Conservation (phyloP, 2,329 filamentous ascomycete genomes). For the Knoxdaviesia capensis region DNA sequence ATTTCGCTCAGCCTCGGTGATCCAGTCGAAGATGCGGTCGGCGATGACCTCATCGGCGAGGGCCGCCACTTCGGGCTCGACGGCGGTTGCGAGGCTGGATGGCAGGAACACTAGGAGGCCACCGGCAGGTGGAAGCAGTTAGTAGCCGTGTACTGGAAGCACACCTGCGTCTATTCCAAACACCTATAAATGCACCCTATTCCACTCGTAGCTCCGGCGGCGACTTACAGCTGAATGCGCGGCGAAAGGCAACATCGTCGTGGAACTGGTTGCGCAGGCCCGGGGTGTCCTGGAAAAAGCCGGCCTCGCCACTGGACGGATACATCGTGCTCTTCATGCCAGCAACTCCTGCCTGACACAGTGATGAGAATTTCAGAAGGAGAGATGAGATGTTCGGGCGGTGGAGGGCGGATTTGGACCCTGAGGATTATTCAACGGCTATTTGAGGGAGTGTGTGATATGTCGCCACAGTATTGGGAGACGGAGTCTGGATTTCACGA, state of each 20-base stretch:
- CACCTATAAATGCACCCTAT: too few relatives aligned
- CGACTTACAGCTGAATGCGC: constrained; percentile 27
- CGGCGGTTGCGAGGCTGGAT: neutral
- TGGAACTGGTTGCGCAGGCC: constrained; percentile 33
- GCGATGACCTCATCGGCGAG: constrained; percentile 33
- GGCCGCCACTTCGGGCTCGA: constrained; percentile 18
- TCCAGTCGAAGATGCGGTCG: constrained; percentile 30
- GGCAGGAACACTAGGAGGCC: neutral
- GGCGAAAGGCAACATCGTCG: constrained; percentile 30
- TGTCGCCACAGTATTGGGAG: too few relatives aligned
- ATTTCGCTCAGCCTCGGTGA: constrained; percentile 45
- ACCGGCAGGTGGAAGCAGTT: too few relatives aligned
- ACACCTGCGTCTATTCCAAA: too few relatives aligned
- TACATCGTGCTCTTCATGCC: constrained; percentile 14
- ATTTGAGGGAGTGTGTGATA: too few relatives aligned
- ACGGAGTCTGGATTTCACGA: too few relatives aligned
- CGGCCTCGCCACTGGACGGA: constrained; percentile 22
- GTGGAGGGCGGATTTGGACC: too few relatives aligned
- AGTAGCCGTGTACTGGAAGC: too few relatives aligned
- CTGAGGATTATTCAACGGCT: too few relatives aligned
- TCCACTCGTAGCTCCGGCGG: neutral
- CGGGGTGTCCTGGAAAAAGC: constrained; percentile 35
- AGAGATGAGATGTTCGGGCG: too few relatives aligned
- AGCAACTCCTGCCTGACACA: too few relatives aligned
- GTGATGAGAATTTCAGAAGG: too few relatives aligned